Percentiles rank a stretch among this genome's conserved stretches.
These are phyloP conservation scores for Hypoxylon rubiginosum DNA, from an alignment of 2,329 filamentous ascomycete genomes.

Conservation along the genomic window DNA sequence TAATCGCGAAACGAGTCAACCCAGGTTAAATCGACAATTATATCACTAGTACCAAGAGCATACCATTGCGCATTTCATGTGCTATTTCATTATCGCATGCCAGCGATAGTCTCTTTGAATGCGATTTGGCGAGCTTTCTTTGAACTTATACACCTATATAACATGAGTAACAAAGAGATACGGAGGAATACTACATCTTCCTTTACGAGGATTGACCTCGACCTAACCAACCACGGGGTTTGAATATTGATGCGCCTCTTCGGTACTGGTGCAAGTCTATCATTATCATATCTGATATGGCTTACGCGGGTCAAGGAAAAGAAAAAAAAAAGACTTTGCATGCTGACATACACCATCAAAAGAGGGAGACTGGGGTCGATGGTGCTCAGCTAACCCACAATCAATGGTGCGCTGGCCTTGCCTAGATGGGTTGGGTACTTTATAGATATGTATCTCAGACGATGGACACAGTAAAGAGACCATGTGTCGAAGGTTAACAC, in stretches of 20 bases:
- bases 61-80: not conserved
- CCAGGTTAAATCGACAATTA: not conserved
- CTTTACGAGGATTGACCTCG: not conserved
- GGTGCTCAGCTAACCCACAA: slow-evolving; percentile 26
- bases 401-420: slow-evolving; percentile 17
- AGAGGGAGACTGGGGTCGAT: slow-evolving; percentile 18
- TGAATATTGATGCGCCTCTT: slow-evolving; percentile 1
- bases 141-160: not conserved
- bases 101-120: not conserved
- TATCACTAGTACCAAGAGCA: not conserved
- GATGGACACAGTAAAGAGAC: not conserved
- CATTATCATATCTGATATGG: slow-evolving; percentile 16
- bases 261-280: slow-evolving; percentile 3
- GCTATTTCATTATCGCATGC: not conserved
- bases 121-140: not conserved
- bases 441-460: not conserved
- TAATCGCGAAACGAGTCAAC: slow-evolving; percentile 6
- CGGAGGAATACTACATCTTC: not conserved
- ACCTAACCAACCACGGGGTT: not conserved
- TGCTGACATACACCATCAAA: slow-evolving; percentile 26
- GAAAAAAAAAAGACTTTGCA: slow-evolving; percentile 9
- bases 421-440: not conserved
- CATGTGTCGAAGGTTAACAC: not conserved
- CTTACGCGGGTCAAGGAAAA: slow-evolving; percentile 22
- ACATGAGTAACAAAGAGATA: not conserved